Evolutionary conservation across 2,329 filamentous ascomycete genomes (phyloP), one percentile per base, ranked within the genome.

Genomic region (Pestalotiopsis sp.): DNA sequence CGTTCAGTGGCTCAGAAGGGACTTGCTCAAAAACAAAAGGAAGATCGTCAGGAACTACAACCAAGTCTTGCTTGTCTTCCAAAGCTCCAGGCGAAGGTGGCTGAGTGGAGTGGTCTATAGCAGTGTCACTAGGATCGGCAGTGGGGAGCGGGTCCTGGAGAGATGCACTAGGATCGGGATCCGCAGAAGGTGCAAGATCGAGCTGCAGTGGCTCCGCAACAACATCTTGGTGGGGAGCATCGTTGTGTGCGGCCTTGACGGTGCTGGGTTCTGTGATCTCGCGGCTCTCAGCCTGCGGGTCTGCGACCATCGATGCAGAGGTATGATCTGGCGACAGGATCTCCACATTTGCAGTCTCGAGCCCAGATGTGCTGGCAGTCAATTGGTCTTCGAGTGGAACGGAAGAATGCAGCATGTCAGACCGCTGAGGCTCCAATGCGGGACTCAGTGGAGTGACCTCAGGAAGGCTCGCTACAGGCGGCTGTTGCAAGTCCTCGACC

Each of bases 171-270:
- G 65, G 69, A 68, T 72, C 71, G 73, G 68, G 70, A 52, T 64
- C 70, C 65, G 75, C 73, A 76, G 72, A 72, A 73, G 74, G 61
- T 61, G 67, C 65, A 71, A 64, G 23, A 66, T 74, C 70, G 69
- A 70, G 71, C 66, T 72, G 69, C 72, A 69, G 66, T 36, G 57
- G 52, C 63, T 67, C 67, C 70, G 74, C 71, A 69, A 72, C 72
- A 69, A 72, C 71, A 66, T 73, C 67, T 45, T 12, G 27, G 27
- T 52, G 59, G 65, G 67, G 49, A 68, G 67, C 62, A 31, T 63
- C 27, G 39, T 31, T 36, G 13, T 69, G 70, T 36, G 69, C 65
- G 66, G 67, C 65, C 68, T 72, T 71, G 31, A 68, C 67, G 45
- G 62, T 58, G 63, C 69, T 71, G 62, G 61, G 39, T 66, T 69